Evolutionary conservation across 257 asterid genomes (phyloP).

Genomic region (Gardenia jasminoides): DNA sequence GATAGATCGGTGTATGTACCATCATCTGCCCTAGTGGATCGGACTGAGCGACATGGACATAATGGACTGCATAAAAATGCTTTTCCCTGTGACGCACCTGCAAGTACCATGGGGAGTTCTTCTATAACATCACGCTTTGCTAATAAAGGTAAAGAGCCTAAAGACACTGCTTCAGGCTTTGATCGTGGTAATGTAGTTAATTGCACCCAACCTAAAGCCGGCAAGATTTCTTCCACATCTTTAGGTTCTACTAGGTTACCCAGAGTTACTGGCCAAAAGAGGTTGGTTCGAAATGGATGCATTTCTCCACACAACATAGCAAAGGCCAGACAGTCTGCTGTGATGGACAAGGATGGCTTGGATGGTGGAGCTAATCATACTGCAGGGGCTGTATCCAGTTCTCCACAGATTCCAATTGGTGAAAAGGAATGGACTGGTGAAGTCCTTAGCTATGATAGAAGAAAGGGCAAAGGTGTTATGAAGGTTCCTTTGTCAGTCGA

Average conservation of each 20-base stretch:
- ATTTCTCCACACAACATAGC: constrained; percentile 79
- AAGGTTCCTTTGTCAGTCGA: constrained; percentile 39
- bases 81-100: constrained; percentile 24
- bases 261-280: constrained; percentile 55
- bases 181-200: constrained; percentile 29
- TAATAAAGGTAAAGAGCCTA: constrained; percentile 34
- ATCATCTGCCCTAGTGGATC: constrained; percentile 33
- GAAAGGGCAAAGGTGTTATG: constrained; percentile 73
- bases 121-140: constrained; percentile 18
- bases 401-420: constrained; percentile 30
- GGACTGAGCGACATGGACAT: constrained; percentile 27
- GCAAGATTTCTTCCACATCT: constrained; percentile 29
- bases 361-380: constrained; percentile 32
- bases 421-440: constrained; percentile 50
- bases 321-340: constrained; percentile 49
- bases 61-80: constrained; percentile 26
- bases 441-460: constrained; percentile 32
- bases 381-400: constrained; percentile 26
- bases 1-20: constrained; percentile 22
- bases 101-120: constrained; percentile 19
- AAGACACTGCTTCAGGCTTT: constrained; percentile 18
- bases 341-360: constrained; percentile 31
- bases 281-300: constrained; percentile 87
- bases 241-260: constrained; percentile 32
- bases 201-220: constrained; percentile 33